phyloP scores from a whole-genome alignment of 805 yeast species.

The Ogataea siamensis region DNA sequence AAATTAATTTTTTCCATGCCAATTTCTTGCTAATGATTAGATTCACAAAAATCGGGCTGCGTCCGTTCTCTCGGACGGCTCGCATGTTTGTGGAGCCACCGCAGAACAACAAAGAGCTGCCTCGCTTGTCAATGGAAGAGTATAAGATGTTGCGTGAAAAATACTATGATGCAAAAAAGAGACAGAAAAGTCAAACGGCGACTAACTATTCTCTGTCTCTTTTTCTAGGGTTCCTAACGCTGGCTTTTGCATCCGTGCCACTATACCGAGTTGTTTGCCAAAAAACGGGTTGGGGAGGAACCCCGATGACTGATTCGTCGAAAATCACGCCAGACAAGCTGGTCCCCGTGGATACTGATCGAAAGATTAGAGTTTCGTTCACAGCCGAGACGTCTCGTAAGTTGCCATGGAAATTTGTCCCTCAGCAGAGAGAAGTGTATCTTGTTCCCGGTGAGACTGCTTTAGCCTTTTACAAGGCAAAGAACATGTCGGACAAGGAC shows the following conservation, averaged over 20 bases:
- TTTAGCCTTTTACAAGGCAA: constrained; percentile 90
- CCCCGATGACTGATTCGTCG: constrained; percentile 81
- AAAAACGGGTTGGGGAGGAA: constrained; percentile 94
- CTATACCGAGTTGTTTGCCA: constrained; percentile 88
- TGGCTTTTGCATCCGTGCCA: constrained; percentile 90
- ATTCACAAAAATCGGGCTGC: constrained; percentile 4
- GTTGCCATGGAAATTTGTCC: constrained; percentile 92
- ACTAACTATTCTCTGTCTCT: constrained; percentile 68
- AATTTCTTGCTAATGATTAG: background rate
- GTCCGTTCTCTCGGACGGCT: constrained; percentile 4
- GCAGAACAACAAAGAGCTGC: constrained; percentile 22
- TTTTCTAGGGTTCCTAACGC: constrained; percentile 65
- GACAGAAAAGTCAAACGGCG: constrained; percentile 48
- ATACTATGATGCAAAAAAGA: constrained; percentile 28
- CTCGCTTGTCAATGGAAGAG: constrained; percentile 34
- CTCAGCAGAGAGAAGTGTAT: constrained; percentile 90
- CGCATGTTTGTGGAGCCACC: constrained; percentile 3
- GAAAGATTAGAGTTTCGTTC: constrained; percentile 78
- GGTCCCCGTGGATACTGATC: constrained; percentile 81
- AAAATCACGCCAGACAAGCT: constrained; percentile 84
- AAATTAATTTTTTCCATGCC: no score
- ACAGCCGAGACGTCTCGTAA: constrained; percentile 89
- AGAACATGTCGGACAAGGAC: constrained; percentile 79
- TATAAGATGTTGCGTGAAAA: constrained; percentile 28
- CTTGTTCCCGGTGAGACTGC: constrained; percentile 98